Percentiles rank a stretch among this genome's conserved stretches.
Conservation (phyloP, 441 rosid genomes). For the Euphorbia schlechtendalii region DNA sequence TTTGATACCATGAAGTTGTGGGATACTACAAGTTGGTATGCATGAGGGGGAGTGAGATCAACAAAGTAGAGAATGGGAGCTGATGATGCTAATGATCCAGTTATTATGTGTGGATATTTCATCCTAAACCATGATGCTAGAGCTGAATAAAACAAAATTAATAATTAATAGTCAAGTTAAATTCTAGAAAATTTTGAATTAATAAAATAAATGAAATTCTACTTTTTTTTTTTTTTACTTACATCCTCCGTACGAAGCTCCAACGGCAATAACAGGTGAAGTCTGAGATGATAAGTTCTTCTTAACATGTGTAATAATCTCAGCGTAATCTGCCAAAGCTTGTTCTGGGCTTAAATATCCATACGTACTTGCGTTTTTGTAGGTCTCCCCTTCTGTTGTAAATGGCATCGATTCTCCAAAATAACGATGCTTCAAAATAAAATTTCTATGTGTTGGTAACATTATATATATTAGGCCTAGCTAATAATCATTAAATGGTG, state of each 20-base stretch:
- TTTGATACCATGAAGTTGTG: slow-evolving; percentile 41
- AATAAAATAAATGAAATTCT: no score
- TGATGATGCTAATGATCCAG: slow-evolving; percentile 57
- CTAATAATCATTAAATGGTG: no score
- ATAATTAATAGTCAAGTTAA: neutral
- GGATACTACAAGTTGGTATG: slow-evolving; percentile 36
- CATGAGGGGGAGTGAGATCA: slow-evolving; percentile 37
- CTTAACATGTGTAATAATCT: slow-evolving; percentile 27
- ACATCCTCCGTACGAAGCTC: slow-evolving; percentile 48
- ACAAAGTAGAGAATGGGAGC: slow-evolving; percentile 18
- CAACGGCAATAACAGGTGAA: slow-evolving; percentile 31
- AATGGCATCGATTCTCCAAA: slow-evolving; percentile 35
- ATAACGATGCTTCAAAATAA: neutral
- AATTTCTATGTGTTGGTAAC: no score
- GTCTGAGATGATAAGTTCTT: slow-evolving; percentile 15
- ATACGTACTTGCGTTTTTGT: slow-evolving; percentile 17
- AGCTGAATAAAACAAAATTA: neutral
- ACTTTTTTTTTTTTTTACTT: slow-evolving; percentile 1
- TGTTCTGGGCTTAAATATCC: slow-evolving; percentile 36
- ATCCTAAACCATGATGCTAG: slow-evolving; percentile 49
- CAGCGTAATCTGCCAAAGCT: slow-evolving; percentile 40
- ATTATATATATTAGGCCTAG: no score
- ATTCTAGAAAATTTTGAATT: no score
- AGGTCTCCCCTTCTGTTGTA: slow-evolving; percentile 26
- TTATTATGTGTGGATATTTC: slow-evolving; percentile 47